A percentile compares a stretch with the other conserved stretches of the same genome.
phyloP scores from a whole-genome alignment of 163 green algal genomes.

The Chlamydomonas reinhardtii region DNA sequence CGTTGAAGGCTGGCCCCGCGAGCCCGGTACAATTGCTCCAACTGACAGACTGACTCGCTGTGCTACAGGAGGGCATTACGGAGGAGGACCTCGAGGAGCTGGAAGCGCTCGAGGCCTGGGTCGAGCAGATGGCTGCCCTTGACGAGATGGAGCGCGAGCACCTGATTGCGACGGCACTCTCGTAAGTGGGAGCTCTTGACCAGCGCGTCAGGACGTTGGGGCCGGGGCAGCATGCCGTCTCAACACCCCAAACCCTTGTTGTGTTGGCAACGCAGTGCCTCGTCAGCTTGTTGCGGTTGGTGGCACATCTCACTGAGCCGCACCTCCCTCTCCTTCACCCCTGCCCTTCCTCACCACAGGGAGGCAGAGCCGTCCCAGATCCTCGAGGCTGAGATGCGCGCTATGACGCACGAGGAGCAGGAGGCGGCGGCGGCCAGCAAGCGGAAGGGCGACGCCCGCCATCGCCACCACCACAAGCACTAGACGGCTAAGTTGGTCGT shows the following conservation, averaged over 20 bases:
- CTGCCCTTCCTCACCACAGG: neutral
- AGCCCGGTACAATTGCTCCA: too few relatives aligned
- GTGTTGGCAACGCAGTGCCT: too few relatives aligned
- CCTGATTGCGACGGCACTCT: slow-evolving; percentile 21
- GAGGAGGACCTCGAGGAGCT: slow-evolving; percentile 42
- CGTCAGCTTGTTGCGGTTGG: too few relatives aligned
- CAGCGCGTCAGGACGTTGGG: too few relatives aligned
- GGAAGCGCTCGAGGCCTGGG: slow-evolving; percentile 35
- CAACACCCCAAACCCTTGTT: too few relatives aligned
- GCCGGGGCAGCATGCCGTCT: too few relatives aligned
- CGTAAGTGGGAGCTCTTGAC: neutral
- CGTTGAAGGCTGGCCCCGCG: neutral
- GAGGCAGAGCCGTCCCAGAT: slow-evolving; percentile 31
- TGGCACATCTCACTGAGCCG: neutral
- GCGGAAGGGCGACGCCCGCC: neutral
- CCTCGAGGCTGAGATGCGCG: slow-evolving; percentile 35
- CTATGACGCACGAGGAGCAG: neutral
- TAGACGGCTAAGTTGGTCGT: too few relatives aligned
- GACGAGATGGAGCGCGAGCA: slow-evolving; percentile 45
- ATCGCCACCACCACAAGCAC: too few relatives aligned
- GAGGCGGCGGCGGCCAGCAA: neutral
- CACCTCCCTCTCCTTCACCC: neutral
- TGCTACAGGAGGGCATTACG: slow-evolving; percentile 15
- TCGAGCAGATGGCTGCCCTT: neutral
- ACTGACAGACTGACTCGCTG: too few relatives aligned